Evolutionary conservation across 345 rosid species (phyloP).

Genomic region (Brassica juncea): DNA sequence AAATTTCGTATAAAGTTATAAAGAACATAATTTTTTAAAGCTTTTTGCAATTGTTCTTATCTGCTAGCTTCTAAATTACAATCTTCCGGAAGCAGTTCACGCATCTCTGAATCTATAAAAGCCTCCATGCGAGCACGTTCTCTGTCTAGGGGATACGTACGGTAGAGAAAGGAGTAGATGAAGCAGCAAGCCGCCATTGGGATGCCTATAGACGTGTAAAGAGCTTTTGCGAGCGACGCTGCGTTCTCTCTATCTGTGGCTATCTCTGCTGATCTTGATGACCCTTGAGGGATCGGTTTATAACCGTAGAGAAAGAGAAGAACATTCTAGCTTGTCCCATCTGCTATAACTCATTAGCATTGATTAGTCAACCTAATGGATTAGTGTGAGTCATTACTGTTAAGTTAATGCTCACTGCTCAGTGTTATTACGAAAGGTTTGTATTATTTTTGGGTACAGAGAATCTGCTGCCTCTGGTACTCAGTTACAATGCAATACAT

Average conservation of each 20-base stretch:
- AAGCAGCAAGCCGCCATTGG: slow-evolving; percentile 78
- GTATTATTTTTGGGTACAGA: slow-evolving; percentile 45
- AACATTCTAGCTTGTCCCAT: slow-evolving; percentile 79
- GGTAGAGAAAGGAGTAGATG: slow-evolving; percentile 75
- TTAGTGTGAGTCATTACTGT: slow-evolving; percentile 51
- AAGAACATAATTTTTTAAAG: slow-evolving; percentile 3
- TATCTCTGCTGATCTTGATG: slow-evolving; percentile 48
- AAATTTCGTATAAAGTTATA: slow-evolving; percentile 17
- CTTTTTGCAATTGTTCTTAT: slow-evolving; percentile 6
- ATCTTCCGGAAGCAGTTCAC: slow-evolving; percentile 45
- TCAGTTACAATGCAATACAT: slow-evolving; percentile 58
- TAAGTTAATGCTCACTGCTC: background rate
- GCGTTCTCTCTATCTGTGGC: slow-evolving; percentile 75
- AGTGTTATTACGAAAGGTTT: background rate
- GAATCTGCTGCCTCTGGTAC: slow-evolving; percentile 43
- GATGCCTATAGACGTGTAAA: slow-evolving; percentile 71
- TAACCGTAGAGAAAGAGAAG: slow-evolving; percentile 55
- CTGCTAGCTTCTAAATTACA: background rate
- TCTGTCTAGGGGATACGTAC: slow-evolving; percentile 75
- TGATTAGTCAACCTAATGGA: slow-evolving; percentile 39
- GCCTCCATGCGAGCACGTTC: slow-evolving; percentile 81
- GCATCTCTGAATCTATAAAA: slow-evolving; percentile 74
- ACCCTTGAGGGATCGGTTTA: slow-evolving; percentile 60
- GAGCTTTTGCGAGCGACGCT: slow-evolving; percentile 73
- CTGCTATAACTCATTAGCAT: slow-evolving; percentile 56